Conservation (phyloP, 306 rosid genomes). For the Begonia fuchsioides region DNA sequence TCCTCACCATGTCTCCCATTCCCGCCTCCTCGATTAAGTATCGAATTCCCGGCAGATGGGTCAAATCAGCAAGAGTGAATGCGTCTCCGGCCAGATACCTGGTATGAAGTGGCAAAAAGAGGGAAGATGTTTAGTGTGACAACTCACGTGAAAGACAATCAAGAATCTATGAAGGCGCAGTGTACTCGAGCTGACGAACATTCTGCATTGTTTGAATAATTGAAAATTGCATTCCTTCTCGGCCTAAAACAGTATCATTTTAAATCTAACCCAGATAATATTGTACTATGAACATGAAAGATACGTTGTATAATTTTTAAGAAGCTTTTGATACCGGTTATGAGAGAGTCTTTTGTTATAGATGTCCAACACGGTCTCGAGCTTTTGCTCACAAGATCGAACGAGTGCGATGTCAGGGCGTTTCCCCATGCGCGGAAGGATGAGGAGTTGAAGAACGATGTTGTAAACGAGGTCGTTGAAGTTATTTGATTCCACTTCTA, state of each 20-base stretch:
- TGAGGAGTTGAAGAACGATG: constrained; percentile 32
- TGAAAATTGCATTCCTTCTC: too few species aligned
- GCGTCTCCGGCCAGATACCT: constrained; percentile 38
- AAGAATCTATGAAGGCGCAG: too few species aligned
- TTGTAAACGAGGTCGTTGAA: constrained; percentile 47
- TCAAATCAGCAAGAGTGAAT: constrained; percentile 53
- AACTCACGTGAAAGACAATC: too few species aligned
- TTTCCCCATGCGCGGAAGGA: constrained; percentile 40
- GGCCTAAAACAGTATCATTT: too few species aligned
- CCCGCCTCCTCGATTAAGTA: constrained; percentile 28
- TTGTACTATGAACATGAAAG: too few species aligned
- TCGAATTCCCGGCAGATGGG: constrained; percentile 46
- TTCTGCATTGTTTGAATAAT: too few species aligned
- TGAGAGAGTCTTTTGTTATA: constrained; percentile 35
- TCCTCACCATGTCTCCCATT: constrained; percentile 30
- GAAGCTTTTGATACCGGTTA: background rate
- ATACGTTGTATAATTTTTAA: too few species aligned
- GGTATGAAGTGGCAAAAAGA: too few species aligned
- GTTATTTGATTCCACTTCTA: constrained; percentile 60
- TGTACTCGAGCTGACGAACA: too few species aligned
- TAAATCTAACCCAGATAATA: too few species aligned
- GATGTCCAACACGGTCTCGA: constrained; percentile 44
- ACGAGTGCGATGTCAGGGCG: constrained; percentile 26
- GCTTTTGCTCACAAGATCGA: constrained; percentile 19
- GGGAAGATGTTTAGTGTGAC: too few species aligned